phyloP scores from a whole-genome alignment of 2,329 filamentous ascomycete species.

The Microthyrium microscopicum region DNA sequence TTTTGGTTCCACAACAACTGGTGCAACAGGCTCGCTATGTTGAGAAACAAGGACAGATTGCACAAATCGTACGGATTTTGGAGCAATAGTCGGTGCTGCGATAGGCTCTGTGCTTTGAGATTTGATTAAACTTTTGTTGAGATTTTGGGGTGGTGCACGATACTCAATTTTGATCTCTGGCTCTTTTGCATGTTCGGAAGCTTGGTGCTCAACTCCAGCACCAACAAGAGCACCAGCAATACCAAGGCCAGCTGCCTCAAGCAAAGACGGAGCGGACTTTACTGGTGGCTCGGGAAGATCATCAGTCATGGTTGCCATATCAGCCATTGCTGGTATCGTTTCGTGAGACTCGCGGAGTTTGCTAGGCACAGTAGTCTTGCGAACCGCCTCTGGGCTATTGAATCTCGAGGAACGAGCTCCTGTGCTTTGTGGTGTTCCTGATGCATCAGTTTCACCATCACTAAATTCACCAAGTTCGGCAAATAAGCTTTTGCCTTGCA shows the following conservation, averaged over 20 bases:
- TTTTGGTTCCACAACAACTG: slow-evolving; percentile 10
- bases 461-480: slow-evolving; percentile 14
- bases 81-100: slow-evolving; percentile 8
- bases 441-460: slow-evolving; percentile 14
- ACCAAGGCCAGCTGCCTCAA: slow-evolving; percentile 14
- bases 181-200: slow-evolving; percentile 11
- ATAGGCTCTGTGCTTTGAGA: too few species aligned
- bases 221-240: slow-evolving; percentile 14
- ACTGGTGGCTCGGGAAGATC: slow-evolving; percentile 12
- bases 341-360: background rate
- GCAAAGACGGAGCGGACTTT: slow-evolving; percentile 11
- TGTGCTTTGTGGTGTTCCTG: slow-evolving; percentile 10
- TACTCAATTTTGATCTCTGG: too few species aligned
- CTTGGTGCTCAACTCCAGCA: slow-evolving; percentile 5
- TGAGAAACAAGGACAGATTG: slow-evolving; percentile 2
- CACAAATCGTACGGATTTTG: slow-evolving; percentile 10
- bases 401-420: slow-evolving; percentile 1
- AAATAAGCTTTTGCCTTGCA: slow-evolving; percentile 50
- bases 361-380: slow-evolving; percentile 3
- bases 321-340: background rate
- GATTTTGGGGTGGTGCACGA: too few species aligned
- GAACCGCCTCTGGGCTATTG: slow-evolving; percentile 15
- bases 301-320: slow-evolving; percentile 8
- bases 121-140: too few species aligned
- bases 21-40: slow-evolving; percentile 26